Evolutionary conservation across 2,329 filamentous ascomycete genomes (phyloP).

Genomic region (Simplicillium sp.): DNA sequence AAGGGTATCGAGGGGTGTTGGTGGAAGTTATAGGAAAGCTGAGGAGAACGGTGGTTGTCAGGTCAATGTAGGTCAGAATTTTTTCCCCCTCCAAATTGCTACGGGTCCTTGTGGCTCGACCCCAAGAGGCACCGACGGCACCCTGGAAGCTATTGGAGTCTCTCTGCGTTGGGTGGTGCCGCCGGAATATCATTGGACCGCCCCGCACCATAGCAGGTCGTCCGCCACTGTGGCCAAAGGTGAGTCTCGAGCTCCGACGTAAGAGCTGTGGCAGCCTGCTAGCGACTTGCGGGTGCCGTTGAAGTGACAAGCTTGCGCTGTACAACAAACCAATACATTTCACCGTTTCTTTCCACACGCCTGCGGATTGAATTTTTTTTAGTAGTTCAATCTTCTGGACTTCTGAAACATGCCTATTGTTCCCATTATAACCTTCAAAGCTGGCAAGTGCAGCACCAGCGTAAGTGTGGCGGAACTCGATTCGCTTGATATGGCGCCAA

Average conservation of each 20-base stretch:
- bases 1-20: slow-evolving; percentile 16
- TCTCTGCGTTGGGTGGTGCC: not conserved
- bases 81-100: slow-evolving; percentile 22
- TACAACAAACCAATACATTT: slow-evolving; percentile 2
- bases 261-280: slow-evolving; percentile 27
- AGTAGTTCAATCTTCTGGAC: no score
- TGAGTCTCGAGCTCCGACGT: slow-evolving; percentile 19
- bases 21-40: slow-evolving; percentile 16
- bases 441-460: slow-evolving; percentile 77
- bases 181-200: slow-evolving; percentile 12
- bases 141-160: not conserved
- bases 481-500: slow-evolving; percentile 1
- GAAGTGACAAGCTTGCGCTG: slow-evolving; percentile 6
- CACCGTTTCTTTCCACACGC: no score
- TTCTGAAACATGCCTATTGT: slow-evolving; percentile 59
- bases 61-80: slow-evolving; percentile 30
- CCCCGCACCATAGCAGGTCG: not conserved
- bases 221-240: slow-evolving; percentile 1
- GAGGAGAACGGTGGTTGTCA: slow-evolving; percentile 20
- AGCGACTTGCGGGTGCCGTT: not conserved
- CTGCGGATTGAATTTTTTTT: no score
- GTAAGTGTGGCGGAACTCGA: slow-evolving; percentile 39
- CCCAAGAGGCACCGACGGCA: not conserved
- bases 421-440: slow-evolving; percentile 93
- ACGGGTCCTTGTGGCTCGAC: slow-evolving; percentile 14